Base-by-base conservation (phyloP, 2,329 filamentous ascomycete species). In the Arthrobotrys entomopaga region DNA sequence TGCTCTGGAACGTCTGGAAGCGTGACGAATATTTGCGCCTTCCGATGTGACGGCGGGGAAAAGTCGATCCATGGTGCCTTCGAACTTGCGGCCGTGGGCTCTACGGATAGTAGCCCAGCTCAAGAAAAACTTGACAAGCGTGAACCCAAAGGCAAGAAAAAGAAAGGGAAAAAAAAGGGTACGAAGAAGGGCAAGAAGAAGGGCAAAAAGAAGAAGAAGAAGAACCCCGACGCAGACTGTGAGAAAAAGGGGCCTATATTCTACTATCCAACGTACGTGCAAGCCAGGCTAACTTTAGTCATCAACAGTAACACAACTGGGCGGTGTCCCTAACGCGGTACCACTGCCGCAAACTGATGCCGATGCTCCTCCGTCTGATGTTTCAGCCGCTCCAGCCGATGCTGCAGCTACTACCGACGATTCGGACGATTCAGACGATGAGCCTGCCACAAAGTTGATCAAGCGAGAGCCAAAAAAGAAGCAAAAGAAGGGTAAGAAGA, bases 401-500 rank as follows among this genome's bases (percentile, higher is more conserved):
- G 19, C 19, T 49, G 7, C 50, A 53, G 20, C 50, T 6, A 34
- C 20, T 16, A 20, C 13, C 34, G 16, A 15, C 5, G 15, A 10
- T 15, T 22, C 50, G 1, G 50, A 53, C 7, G 48, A 50, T 34
- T 8, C 20, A n/a, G 50, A 53, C 4, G 24, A 26, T 13, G 50
- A 53, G 16, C 20, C 26, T 34, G 22, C 24, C 20, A 53, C 50
- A 7, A 53, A 53, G n/a, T 13, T 53, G 24, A 34, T 53, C 11
- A 53, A 53, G 50, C 50, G 50, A 29, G 50, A 53, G 22, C 50
- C 50, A 13, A 53, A 53, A 53, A 53, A 2, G n/a, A 52, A 24
- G 52, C 26, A 29, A 10, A 56, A 42, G 34, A 57, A 57, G 34
- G 20, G 20, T 1, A 57, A 50, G 4, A 53, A 34, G 38, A 38